Evolutionary conservation across 805 yeast species (phyloP), one percentile per base, ranked within the genome.

Genomic region (Nakazawaea ambrosiae): DNA sequence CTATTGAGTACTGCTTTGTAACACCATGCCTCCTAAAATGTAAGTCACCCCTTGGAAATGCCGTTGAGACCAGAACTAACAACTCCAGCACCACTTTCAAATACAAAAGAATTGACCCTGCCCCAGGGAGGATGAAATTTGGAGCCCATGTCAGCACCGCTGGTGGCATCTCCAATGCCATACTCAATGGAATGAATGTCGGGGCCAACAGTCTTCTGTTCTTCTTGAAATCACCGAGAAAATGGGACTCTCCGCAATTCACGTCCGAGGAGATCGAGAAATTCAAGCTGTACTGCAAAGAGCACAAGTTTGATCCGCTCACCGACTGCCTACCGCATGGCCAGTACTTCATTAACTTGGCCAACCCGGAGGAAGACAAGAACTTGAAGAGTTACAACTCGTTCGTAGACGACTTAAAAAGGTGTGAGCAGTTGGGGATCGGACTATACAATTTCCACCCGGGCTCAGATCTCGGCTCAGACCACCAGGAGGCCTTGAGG

Each of bases 241-340:
- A 82, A 53, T 92, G 97, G 97, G 82, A 72, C 1, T 80, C 96
- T 1, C 90, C 96, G 15, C 81, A 75, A 42, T 73, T 79, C 44
- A 68, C 78, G 11, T 67, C 67, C 14, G 80, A 75, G 18, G 96
- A 86, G 53, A 79, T 81, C 9, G 57, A 54, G 3, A 73, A 75
- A 44, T 92, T 92, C 61, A 70, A 70, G 44, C 61, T 63, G 5
- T 63, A 76, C 16, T 87, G 96, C 54, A 61, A 68, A 37, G 60
- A 73, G 39, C 68, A 68, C 52, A 75, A 79, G 2, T 89, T 78
- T 57, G 73, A 87, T 54, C 81, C 95, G 3, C 54, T 71, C 39
- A 81, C 80, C 19, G 96, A 89, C 51, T 70, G 87, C 34, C 66
- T 92, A 34, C 97, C 98, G 0, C 98, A 92, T 58, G 97, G 96